Evolutionary conservation across 1,284 basidiomycete genomes (phyloP).

Genomic region (Somion occarium): DNA sequence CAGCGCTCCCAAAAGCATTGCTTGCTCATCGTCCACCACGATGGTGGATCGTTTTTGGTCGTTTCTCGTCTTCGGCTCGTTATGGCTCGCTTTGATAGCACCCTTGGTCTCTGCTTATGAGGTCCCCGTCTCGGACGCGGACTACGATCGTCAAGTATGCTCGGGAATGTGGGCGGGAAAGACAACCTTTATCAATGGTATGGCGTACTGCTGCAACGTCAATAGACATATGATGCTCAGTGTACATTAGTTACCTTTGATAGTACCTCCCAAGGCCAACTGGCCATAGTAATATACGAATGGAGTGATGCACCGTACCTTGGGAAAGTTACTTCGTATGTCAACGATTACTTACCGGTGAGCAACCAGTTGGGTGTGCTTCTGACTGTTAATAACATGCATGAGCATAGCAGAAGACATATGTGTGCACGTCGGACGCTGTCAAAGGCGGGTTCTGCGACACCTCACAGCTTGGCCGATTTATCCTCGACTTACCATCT

Average conservation of each 20-base stretch:
- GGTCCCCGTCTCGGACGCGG: conserved; percentile 64
- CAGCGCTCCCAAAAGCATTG: conserved; percentile 1
- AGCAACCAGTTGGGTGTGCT: conserved; percentile 27
- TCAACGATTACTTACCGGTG: conserved; percentile 64
- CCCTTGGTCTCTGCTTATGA: conserved; percentile 46
- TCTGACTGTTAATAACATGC: conserved; percentile 12
- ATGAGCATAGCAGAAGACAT: conserved; percentile 70
- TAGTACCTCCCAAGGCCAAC: conserved; percentile 75
- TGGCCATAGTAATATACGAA: conserved; percentile 94
- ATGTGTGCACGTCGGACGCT: conserved; percentile 82
- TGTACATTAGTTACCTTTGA: conserved; percentile 73
- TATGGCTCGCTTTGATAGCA: conserved; percentile 27
- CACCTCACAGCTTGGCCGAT: conserved; percentile 69
- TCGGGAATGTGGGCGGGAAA: conserved; percentile 89
- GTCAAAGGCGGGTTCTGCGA: conserved; percentile 69
- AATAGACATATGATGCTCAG: conserved; percentile 13
- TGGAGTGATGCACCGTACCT: conserved; percentile 86
- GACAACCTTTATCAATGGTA: conserved; percentile 84
- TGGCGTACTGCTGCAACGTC: neutral
- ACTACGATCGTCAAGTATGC: conserved; percentile 85
- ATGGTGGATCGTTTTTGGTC: conserved; percentile 6
- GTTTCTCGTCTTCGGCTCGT: conserved; percentile 8
- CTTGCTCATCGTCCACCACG: conserved; percentile 7
- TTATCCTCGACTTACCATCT: conserved; percentile 73
- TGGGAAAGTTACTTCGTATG: conserved; percentile 61